Evolutionary conservation across 2,329 filamentous ascomycete species (phyloP), one percentile per base, ranked within the genome.

Genomic region (Exophiala dermatitidis): DNA sequence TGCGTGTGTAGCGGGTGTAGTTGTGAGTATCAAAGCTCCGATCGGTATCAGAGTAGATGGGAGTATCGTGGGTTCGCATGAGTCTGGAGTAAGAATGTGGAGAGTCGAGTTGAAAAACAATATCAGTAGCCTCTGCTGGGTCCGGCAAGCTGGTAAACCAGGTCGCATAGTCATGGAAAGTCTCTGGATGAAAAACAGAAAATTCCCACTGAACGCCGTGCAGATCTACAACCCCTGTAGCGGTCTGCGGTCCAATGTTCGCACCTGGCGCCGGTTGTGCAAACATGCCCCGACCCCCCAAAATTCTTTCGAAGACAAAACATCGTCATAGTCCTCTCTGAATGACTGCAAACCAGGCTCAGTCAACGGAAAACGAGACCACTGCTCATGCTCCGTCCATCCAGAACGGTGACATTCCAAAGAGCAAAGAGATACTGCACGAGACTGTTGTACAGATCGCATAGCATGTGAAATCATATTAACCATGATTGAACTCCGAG

Each of bases 401-500:
- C 54, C 57, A 57, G 57, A 57, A 53, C 54, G 49, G 43, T 30
- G 52, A 46, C 53, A 50, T 12, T 34, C 48, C 47, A 47, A 45
- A 37, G 52, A 59, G 47, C 38, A 52, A 50, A 47, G 19, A 50
- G 40, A 50, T 52, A 47, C 52, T 54, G 50, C 57, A 56, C 53
- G 52, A 57, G 42, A 49, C 53, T 57, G 56, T 56, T 58, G 50
- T 56, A 58, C 56, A 59, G 53, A 58, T 57, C 57, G 45, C 43
- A 50, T 51, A 48, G 48, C 41, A 57, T 44, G 46, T 42, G 19
- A 52, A 51, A 47, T 46, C 48, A 48, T 48, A 52, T 50, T 48
- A 58, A 34, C 52, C 56, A 52, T 56, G 45, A 57, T 54, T 47
- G 34, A 60, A 60, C 58, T 60, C 60, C 60, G 38, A 62, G 58